These are phyloP conservation scores for Vicia villosa DNA, from an alignment of 306 rosid species.

Conservation along the genomic window DNA sequence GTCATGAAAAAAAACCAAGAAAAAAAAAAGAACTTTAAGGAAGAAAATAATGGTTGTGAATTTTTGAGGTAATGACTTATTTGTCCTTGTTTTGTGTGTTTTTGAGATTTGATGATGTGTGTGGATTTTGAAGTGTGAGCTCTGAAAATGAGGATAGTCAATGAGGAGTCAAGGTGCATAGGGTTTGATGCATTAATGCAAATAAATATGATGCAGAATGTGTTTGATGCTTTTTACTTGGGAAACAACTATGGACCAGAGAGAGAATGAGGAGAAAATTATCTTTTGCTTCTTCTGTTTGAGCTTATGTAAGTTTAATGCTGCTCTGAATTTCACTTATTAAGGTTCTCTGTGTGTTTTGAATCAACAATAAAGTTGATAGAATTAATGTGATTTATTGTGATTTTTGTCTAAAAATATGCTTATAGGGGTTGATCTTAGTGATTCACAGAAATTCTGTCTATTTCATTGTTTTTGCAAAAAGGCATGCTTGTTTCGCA, in stretches of 20 bases:
- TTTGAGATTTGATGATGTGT: slow-evolving; percentile 13
- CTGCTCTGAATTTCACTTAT: slow-evolving; percentile 25
- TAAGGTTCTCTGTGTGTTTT: neutral
- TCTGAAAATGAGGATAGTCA: slow-evolving; percentile 58
- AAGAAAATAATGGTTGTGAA: neutral
- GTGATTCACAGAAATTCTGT: neutral
- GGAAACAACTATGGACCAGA: slow-evolving; percentile 53
- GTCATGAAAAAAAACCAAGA: slow-evolving; percentile 18
- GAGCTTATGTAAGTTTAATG: slow-evolving; percentile 27
- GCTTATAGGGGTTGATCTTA: neutral
- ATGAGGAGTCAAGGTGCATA: slow-evolving; percentile 55
- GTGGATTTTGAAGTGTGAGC: slow-evolving; percentile 49
- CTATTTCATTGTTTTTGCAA: neutral
- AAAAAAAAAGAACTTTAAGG: slow-evolving; percentile 10
- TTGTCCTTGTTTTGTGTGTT: neutral
- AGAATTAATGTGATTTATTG: neutral
- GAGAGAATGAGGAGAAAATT: slow-evolving; percentile 21
- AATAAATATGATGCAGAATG: slow-evolving; percentile 49
- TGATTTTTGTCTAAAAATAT: neutral
- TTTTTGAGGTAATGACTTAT: slow-evolving; percentile 8
- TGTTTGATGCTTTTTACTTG: slow-evolving; percentile 44
- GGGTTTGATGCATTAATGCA: slow-evolving; percentile 54
- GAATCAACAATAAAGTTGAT: neutral
- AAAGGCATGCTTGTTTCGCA: no score
- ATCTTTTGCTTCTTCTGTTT: slow-evolving; percentile 34